phyloP scores from a whole-genome alignment of 2,329 filamentous ascomycete genomes.

The Lachnellula willkommii region DNA sequence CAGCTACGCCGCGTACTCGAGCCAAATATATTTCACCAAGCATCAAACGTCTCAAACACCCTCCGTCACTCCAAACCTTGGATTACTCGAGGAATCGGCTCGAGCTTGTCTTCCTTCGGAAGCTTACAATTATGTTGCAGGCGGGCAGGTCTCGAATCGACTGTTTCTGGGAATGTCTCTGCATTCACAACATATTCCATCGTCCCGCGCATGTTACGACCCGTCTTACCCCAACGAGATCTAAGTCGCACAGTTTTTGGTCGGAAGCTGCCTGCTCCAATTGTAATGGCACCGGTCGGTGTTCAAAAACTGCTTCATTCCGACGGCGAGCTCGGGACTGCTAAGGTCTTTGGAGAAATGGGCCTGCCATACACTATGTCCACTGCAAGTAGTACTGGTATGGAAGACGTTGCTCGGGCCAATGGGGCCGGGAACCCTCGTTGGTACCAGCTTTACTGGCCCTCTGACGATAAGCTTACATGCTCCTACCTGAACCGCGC shows the following conservation, averaged over 20 bases:
- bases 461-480: no score
- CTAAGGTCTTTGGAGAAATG: slow-evolving; percentile 52
- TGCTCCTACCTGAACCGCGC: no score
- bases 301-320: slow-evolving; percentile 61
- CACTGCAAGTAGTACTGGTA: slow-evolving; percentile 54
- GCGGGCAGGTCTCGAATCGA: not conserved
- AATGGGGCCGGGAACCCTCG: slow-evolving; percentile 50
- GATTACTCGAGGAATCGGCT: no score
- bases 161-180: not conserved
- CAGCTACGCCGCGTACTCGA: no score
- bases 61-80: no score
- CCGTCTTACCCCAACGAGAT: no score
- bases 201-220: slow-evolving; percentile 36
- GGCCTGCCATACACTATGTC: slow-evolving; percentile 61
- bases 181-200: not conserved
- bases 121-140: not conserved
- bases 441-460: no score
- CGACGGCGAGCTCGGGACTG: slow-evolving; percentile 58
- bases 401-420: slow-evolving; percentile 59
- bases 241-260: no score
- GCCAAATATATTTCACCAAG: no score
- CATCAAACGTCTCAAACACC: no score
- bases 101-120: no score
- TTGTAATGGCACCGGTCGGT: slow-evolving; percentile 59
- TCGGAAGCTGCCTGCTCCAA: no score